Conservation (phyloP, 2,329 filamentous ascomycete genomes). For the Aspergillus bombycis region DNA sequence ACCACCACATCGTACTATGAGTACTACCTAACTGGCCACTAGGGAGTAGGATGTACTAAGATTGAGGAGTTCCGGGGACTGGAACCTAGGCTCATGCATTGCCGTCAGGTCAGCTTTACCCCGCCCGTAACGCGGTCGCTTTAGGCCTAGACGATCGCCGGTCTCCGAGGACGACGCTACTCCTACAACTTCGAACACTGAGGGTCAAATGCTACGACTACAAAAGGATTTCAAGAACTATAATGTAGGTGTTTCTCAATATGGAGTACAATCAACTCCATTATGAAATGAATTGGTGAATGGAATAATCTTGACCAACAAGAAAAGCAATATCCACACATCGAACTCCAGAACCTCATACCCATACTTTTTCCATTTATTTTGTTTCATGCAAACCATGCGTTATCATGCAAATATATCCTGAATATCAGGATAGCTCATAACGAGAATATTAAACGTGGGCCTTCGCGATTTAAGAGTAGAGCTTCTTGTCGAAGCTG, state of each 20-base stretch:
- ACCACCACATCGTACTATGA: not conserved
- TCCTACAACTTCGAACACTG: not conserved
- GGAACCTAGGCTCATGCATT: constrained; percentile 15
- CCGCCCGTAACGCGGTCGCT: constrained; percentile 8
- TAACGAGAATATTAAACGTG: constrained; percentile 19
- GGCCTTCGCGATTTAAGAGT: constrained; percentile 63
- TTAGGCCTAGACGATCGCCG: not conserved
- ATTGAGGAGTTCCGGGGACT: not conserved
- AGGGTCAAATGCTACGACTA: not conserved
- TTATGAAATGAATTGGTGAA: constrained; percentile 6
- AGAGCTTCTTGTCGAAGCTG: constrained; percentile 99
- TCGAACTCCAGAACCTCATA: constrained; percentile 37
- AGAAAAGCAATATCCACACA: constrained; percentile 26
- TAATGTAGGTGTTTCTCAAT: not conserved
- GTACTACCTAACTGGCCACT: not conserved
- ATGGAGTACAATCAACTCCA: not conserved
- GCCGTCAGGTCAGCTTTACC: constrained; percentile 9
- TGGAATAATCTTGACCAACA: constrained; percentile 2
- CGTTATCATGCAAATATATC: constrained; percentile 31
- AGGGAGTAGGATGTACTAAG: not conserved
- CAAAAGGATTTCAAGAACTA: not conserved
- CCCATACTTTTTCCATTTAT: constrained; percentile 29
- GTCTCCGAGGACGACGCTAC: not conserved
- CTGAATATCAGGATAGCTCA: constrained; percentile 22
- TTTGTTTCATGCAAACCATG: constrained; percentile 27